Evolutionary conservation across 2,329 filamentous ascomycete genomes (phyloP).

Genomic region (Calycina herbarum): DNA sequence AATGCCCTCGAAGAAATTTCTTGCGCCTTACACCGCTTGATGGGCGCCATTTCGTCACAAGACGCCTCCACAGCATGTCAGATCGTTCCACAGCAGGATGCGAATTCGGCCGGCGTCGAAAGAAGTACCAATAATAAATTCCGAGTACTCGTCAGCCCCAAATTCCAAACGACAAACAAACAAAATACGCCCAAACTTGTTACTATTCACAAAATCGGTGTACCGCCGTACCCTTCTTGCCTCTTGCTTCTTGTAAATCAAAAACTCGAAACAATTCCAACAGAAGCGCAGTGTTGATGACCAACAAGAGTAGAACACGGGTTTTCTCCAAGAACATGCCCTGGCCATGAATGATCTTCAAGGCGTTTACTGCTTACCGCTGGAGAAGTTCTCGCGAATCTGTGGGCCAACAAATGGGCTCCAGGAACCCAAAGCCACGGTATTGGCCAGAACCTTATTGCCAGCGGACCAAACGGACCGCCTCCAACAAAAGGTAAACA

Average conservation of each 20-base stretch:
- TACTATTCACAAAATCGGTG: background rate
- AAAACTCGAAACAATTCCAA: background rate
- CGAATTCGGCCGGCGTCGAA: background rate
- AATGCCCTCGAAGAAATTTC: background rate
- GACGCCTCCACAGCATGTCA: background rate
- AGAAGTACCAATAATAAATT: slow-evolving; percentile 1
- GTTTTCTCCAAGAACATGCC: background rate
- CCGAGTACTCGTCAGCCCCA: background rate
- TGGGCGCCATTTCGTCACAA: background rate
- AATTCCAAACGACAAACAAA: background rate
- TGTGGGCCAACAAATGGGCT: background rate
- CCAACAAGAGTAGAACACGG: background rate
- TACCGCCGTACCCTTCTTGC: background rate
- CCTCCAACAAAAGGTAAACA: background rate
- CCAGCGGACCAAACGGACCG: background rate
- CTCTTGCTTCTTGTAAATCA: too few relatives aligned
- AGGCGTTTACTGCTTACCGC: background rate
- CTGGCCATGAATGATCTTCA: background rate
- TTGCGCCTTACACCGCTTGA: background rate
- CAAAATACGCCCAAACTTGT: background rate
- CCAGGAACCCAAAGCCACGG: background rate
- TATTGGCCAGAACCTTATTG: slow-evolving; percentile 1
- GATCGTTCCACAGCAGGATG: background rate
- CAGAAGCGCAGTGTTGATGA: background rate
- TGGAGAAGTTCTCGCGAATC: background rate